These are phyloP conservation scores for Xerocomus potaroensis DNA, from an alignment of 768 basidiomycete genomes.

Conservation along the genomic window DNA sequence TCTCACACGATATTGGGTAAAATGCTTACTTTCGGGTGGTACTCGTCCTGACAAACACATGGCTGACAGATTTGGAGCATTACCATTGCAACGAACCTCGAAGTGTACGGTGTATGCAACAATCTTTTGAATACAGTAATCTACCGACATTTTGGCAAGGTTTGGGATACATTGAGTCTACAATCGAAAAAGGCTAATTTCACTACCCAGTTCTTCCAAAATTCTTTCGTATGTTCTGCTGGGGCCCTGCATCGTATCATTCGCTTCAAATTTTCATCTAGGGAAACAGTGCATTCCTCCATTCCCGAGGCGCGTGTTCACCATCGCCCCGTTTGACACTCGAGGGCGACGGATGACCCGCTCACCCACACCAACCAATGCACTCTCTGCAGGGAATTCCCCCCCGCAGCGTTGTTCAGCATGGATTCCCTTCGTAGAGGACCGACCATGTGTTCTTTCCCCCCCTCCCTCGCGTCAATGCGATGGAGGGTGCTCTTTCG, in stretches of 20 bases:
- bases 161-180: slow-evolving; percentile 2
- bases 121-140: background rate
- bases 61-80: slow-evolving; percentile 25
- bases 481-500: slow-evolving; percentile 14
- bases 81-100: slow-evolving; percentile 22
- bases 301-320: background rate
- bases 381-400: slow-evolving; percentile 18
- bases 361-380: slow-evolving; percentile 6
- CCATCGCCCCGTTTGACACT: background rate
- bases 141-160: slow-evolving; percentile 5
- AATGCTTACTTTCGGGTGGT: background rate
- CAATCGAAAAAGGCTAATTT: background rate
- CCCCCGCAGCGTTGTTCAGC: slow-evolving; percentile 3
- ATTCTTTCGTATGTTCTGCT: slow-evolving; percentile 7
- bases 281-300: background rate
- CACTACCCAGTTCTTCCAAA: background rate
- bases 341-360: slow-evolving; percentile 14
- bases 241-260: background rate
- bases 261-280: slow-evolving; percentile 1
- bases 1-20: slow-evolving; percentile 28
- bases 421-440: slow-evolving; percentile 10
- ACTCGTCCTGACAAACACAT: background rate
- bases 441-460: slow-evolving; percentile 16
- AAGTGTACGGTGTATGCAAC: background rate
- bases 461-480: slow-evolving; percentile 15